Base-by-base conservation (phyloP, 108 stramenopile genomes). In the Aurantiochytrium sp. region DNA sequence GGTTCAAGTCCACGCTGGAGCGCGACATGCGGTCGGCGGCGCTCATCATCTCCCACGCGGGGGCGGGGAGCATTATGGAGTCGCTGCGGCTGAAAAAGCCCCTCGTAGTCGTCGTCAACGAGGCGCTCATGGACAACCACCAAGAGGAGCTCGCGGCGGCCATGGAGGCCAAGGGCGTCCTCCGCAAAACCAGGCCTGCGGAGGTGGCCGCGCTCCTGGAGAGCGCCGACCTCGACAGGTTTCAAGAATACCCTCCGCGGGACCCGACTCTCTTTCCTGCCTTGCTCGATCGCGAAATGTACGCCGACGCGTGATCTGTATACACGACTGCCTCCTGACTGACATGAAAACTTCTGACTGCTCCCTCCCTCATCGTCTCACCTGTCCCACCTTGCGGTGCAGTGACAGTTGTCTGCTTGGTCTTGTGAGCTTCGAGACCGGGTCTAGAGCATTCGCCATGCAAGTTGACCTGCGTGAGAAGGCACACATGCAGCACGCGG, bases 21-120 rank as follows among this genome's bases (percentile, higher is more conserved):
- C 39, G 4, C 39, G 54, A 55, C 85, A 81, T 55, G 48, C 6
- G 27, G 31, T 32, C 54, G 42, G 85, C 27, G 15, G 45, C 30
- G 37, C 36, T 86, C 0, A 55, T 55, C 31, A 42, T 98, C 15
- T 94, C 93, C 65, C 97, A 98, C 89, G 96, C 97, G 4, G 97
- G 97, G 30, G 97, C 97, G 37, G 97, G 97, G 6, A 96, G 94
- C 24, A 89, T 98, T 45, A 94, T 97, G 93, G 97, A 97, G 90
- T 95, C 73, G 22, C 55, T 85, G 41, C 55, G 22, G 42, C 17
- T 37, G 1, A 24, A 42, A 21, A 92, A 91, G 85, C 87, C 87
- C 4, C 88, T 95, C 52, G 91, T 97, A 17, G 97, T 96, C 4
- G 96, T 96, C 1, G 96, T 97, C 59, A 98, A 98, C 89, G 90